phyloP scores from a whole-genome alignment of 1,284 basidiomycete species.

The Boletus smithii region DNA sequence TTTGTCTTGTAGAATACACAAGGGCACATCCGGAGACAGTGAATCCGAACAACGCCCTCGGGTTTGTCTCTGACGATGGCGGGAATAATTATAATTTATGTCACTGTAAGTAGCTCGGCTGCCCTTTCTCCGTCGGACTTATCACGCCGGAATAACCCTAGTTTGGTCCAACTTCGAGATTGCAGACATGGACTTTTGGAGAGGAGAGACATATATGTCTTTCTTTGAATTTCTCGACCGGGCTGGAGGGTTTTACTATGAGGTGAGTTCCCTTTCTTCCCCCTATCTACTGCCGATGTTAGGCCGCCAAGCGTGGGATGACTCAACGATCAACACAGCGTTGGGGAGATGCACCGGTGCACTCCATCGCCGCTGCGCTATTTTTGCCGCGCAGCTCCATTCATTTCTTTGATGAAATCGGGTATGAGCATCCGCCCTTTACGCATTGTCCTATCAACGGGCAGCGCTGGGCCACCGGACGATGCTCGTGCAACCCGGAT shows the following conservation, averaged over 20 bases:
- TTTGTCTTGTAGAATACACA: constrained; percentile 45
- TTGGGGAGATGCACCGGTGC: constrained; percentile 88
- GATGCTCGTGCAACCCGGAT: constrained; percentile 47
- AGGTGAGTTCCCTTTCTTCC: constrained; percentile 41
- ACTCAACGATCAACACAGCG: constrained; percentile 39
- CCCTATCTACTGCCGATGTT: background rate
- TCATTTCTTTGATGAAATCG: constrained; percentile 66
- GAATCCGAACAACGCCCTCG: constrained; percentile 63
- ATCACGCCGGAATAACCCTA: constrained; percentile 24
- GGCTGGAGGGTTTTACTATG: constrained; percentile 83
- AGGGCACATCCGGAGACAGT: constrained; percentile 60
- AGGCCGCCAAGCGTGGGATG: background rate
- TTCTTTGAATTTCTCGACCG: constrained; percentile 79
- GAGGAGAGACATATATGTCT: constrained; percentile 69
- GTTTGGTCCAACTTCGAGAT: constrained; percentile 89
- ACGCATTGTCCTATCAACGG: constrained; percentile 56
- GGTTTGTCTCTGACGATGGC: constrained; percentile 69
- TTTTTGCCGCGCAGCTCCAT: constrained; percentile 68
- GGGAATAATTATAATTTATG: constrained; percentile 75
- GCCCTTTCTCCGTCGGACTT: background rate
- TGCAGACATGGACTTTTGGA: constrained; percentile 79
- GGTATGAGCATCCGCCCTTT: constrained; percentile 56
- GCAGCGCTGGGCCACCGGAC: constrained; percentile 38
- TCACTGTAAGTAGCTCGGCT: constrained; percentile 58
- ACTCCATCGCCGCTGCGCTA: constrained; percentile 75